Percentiles rank a stretch among this genome's conserved stretches.
Evolutionary conservation across 169 alveolate genomes (phyloP).

Genomic region (Eimeria mitis): DNA sequence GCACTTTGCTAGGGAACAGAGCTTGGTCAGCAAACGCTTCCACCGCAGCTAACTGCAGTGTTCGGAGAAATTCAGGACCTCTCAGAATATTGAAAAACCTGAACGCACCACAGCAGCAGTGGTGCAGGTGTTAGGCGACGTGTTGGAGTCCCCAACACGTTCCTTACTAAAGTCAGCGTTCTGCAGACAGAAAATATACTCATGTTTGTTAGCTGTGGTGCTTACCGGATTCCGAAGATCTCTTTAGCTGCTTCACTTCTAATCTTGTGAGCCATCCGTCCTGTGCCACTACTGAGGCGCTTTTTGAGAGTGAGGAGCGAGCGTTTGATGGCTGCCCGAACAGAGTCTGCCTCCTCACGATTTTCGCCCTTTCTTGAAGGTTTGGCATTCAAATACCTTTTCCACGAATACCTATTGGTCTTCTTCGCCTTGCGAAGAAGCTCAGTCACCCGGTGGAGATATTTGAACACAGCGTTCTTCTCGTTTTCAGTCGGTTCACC

Average conservation of each 20-base stretch:
- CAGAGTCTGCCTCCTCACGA: slow-evolving; percentile 23
- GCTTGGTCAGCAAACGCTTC: slow-evolving; percentile 66
- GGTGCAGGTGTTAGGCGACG: neutral
- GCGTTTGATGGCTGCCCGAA: slow-evolving; percentile 35
- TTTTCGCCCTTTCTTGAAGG: slow-evolving; percentile 30
- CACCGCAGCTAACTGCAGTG: slow-evolving; percentile 56
- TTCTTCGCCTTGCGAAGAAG: slow-evolving; percentile 62
- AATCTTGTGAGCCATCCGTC: slow-evolving; percentile 14
- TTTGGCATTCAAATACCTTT: slow-evolving; percentile 57
- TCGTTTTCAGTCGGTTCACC: slow-evolving; percentile 32
- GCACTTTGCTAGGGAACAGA: slow-evolving; percentile 32
- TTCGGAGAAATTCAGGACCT: slow-evolving; percentile 34
- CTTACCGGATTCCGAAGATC: slow-evolving; percentile 44
- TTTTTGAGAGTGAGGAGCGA: slow-evolving; percentile 24
- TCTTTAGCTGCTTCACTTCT: slow-evolving; percentile 47
- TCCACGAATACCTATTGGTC: slow-evolving; percentile 58
- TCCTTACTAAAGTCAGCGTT: neutral
- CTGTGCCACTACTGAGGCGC: neutral
- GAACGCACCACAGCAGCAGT: neutral
- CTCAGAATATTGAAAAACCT: slow-evolving; percentile 50
- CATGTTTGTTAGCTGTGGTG: neutral
- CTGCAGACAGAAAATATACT: neutral
- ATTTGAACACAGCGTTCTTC: slow-evolving; percentile 29
- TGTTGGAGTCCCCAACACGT: neutral
- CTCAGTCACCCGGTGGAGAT: slow-evolving; percentile 33